phyloP scores from a whole-genome alignment of 2,329 filamentous ascomycete species.

The Didymella exigua region DNA sequence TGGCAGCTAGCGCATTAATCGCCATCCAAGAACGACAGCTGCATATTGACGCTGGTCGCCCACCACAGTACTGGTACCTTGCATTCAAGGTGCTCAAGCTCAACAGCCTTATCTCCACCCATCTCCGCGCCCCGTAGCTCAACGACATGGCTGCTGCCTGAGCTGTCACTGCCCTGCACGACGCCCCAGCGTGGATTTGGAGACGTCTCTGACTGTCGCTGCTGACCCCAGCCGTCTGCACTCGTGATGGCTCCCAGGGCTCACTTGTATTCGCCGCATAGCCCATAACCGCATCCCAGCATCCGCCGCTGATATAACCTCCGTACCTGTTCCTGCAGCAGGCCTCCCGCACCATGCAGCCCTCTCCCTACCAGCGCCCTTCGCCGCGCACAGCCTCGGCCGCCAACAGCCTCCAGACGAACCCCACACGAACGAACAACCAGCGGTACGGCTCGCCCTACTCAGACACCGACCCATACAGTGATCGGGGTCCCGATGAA shows the following conservation, averaged over 20 bases:
- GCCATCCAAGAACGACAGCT: conserved; percentile 2
- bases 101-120: conserved; percentile 38
- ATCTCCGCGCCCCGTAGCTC: conserved; percentile 26
- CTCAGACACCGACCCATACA: conserved; percentile 57
- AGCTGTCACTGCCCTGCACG: conserved; percentile 26
- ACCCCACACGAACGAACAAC: conserved; percentile 73
- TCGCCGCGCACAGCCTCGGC: conserved; percentile 75
- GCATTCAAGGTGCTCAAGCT: conserved; percentile 32
- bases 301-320: conserved; percentile 17
- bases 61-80: conserved; percentile 15
- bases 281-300: conserved; percentile 33
- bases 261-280: conserved; percentile 43
- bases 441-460: conserved; percentile 69
- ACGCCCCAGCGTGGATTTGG: conserved; percentile 32
- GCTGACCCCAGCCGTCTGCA: conserved; percentile 28
- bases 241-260: conserved; percentile 49
- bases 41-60: conserved; percentile 19
- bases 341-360: conserved; percentile 72
- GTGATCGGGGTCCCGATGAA: conserved; percentile 57
- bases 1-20: background rate
- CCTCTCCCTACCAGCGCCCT: conserved; percentile 70
- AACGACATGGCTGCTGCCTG: conserved; percentile 47
- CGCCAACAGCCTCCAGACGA: conserved; percentile 72
- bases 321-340: conserved; percentile 28
- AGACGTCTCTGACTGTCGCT: conserved; percentile 29